Evolutionary conservation across 257 asterid genomes (phyloP).

Genomic region (Forsythia suspensa): DNA sequence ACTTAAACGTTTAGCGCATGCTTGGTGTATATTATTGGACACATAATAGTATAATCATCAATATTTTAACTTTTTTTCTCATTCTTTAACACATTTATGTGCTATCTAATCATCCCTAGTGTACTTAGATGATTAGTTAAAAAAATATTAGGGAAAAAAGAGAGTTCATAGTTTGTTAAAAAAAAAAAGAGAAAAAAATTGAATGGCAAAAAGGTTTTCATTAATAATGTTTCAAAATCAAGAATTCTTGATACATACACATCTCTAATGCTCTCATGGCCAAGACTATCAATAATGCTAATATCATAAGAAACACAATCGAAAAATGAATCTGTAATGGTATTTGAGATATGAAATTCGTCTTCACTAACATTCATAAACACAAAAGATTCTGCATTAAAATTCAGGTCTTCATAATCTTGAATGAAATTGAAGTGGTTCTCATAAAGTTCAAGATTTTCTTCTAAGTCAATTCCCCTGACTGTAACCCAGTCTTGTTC

Average conservation of each 20-base stretch:
- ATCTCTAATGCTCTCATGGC: constrained; percentile 5
- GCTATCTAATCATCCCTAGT: too few relatives aligned
- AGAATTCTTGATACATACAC: constrained; percentile 23
- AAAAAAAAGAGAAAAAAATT: neutral
- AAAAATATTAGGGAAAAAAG: neutral
- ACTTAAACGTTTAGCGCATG: too few relatives aligned
- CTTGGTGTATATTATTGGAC: neutral
- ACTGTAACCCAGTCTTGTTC: constrained; percentile 73
- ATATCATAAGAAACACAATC: constrained; percentile 31
- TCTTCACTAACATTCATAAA: constrained; percentile 22
- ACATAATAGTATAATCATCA: too few relatives aligned
- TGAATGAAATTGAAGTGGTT: neutral
- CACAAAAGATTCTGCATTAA: constrained; percentile 1
- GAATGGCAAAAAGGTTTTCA: constrained; percentile 23
- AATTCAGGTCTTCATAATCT: constrained; percentile 12
- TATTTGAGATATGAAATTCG: constrained; percentile 22
- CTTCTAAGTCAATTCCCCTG: constrained; percentile 44
- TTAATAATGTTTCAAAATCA: constrained; percentile 23
- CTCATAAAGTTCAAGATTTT: constrained; percentile 8
- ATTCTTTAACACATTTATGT: too few relatives aligned
- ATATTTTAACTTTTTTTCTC: too few relatives aligned
- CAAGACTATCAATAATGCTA: constrained; percentile 16
- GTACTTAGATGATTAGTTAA: neutral
- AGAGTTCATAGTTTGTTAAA: neutral
- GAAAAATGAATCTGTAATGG: constrained; percentile 24